phyloP scores from a whole-genome alignment of 2,329 filamentous ascomycete species.

The Trichoderma arundinaceum region DNA sequence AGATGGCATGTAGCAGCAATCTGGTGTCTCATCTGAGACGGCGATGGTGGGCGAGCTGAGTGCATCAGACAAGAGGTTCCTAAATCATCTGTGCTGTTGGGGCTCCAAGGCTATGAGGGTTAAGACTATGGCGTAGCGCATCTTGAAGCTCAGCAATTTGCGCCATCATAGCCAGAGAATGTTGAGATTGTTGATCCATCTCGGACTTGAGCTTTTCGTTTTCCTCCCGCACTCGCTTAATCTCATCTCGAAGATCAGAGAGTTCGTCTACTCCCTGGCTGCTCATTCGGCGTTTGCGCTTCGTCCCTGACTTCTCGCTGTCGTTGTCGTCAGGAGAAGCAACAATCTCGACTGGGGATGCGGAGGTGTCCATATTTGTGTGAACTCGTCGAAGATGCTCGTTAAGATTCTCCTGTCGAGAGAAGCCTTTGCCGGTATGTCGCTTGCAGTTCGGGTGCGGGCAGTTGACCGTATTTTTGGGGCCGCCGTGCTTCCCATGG shows the following conservation, averaged over 20 bases:
- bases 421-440: constrained; percentile 86
- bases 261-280: constrained; percentile 52
- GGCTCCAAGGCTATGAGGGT: constrained; percentile 43
- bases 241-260: constrained; percentile 64
- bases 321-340: constrained; percentile 55
- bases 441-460: constrained; percentile 88
- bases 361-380: constrained; percentile 53
- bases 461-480: constrained; percentile 86
- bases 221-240: constrained; percentile 70
- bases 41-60: constrained; percentile 1
- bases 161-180: constrained; percentile 55
- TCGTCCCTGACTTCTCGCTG: constrained; percentile 52
- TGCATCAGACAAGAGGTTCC: constrained; percentile 27
- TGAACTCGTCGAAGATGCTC: constrained; percentile 94
- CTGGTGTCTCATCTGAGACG: neutral
- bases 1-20: neutral
- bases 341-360: constrained; percentile 42
- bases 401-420: constrained; percentile 89
- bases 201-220: constrained; percentile 63
- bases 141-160: constrained; percentile 56
- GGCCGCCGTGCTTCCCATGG: constrained; percentile 86
- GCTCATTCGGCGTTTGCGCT: constrained; percentile 54
- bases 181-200: constrained; percentile 55
- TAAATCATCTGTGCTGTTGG: constrained; percentile 52
- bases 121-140: constrained; percentile 47